Percentiles rank a stretch among this genome's conserved stretches.
phyloP scores from a whole-genome alignment of 2,329 filamentous ascomycete species.

The Chaetomium globosum region DNA sequence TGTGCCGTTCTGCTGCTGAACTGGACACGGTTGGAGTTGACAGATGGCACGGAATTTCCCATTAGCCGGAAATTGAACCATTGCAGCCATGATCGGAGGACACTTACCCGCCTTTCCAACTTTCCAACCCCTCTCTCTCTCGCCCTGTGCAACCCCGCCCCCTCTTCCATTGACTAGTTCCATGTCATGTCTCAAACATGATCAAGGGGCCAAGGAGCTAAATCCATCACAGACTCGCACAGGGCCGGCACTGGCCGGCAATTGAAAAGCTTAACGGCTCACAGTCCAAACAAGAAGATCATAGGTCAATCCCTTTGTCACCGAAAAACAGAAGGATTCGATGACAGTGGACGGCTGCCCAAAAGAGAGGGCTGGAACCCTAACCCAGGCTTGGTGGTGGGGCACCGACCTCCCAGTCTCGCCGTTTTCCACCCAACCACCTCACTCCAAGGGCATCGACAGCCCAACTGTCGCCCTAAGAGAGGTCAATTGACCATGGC shows the following conservation, averaged over 20 bases:
- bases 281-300: background rate
- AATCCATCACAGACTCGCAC: background rate
- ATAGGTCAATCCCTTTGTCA: conserved; percentile 2
- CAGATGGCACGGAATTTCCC: background rate
- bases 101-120: too few species aligned
- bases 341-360: background rate
- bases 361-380: background rate
- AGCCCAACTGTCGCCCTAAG: background rate
- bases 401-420: background rate
- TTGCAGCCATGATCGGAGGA: background rate
- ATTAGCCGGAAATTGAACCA: background rate
- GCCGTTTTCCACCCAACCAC: background rate
- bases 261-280: background rate
- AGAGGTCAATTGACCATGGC: conserved; percentile 12
- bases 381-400: background rate
- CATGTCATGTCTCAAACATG: background rate
- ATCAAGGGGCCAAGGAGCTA: too few species aligned
- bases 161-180: background rate
- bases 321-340: background rate
- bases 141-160: background rate
- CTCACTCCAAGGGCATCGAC: background rate
- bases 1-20: background rate
- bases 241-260: background rate
- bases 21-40: background rate
- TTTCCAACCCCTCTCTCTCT: background rate